Evolutionary conservation across 257 asterid genomes (phyloP).

Genomic region (Penstemon barbatus): DNA sequence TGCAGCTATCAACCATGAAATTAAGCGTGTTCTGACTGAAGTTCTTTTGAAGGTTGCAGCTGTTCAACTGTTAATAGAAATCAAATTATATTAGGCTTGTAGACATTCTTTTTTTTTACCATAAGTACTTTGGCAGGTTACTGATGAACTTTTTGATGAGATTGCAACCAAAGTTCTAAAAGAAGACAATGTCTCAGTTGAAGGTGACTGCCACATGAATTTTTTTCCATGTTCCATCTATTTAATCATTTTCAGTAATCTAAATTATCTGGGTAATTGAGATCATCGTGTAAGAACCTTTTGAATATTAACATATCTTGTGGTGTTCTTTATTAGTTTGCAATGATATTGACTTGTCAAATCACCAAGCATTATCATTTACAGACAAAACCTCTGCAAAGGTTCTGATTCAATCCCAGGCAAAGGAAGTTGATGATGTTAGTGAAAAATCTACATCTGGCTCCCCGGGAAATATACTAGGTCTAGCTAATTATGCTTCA

Average conservation of each 20-base stretch:
- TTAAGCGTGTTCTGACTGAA: constrained; percentile 92
- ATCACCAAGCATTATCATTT: constrained; percentile 38
- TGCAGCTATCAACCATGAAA: constrained; percentile 89
- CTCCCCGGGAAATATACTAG: constrained; percentile 72
- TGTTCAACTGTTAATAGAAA: constrained; percentile 33
- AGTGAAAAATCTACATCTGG: constrained; percentile 58
- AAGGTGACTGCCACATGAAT: constrained; percentile 51
- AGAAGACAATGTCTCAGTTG: constrained; percentile 68
- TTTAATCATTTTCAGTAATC: constrained; percentile 17
- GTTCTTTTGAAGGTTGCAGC: constrained; percentile 88
- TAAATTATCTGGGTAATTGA: constrained; percentile 5
- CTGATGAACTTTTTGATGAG: constrained; percentile 96
- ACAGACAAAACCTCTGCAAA: constrained; percentile 59
- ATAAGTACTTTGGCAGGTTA: constrained; percentile 67
- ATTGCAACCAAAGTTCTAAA: constrained; percentile 88
- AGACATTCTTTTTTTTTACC: constrained; percentile 36
- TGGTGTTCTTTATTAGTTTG: constrained; percentile 44
- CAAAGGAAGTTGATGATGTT: constrained; percentile 44
- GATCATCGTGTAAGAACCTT: constrained; percentile 13
- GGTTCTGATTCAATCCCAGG: constrained; percentile 58
- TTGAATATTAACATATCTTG: constrained; percentile 28
- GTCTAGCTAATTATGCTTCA: constrained; percentile 87
- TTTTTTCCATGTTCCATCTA: constrained; percentile 13
- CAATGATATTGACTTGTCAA: constrained; percentile 40
- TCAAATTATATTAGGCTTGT: constrained; percentile 16